A percentile compares a stretch with the other conserved stretches of the same genome.
These are phyloP conservation scores for Lobulomyces angularis DNA, from an alignment of 192 early-diverging fungal species.

Conservation along the genomic window DNA sequence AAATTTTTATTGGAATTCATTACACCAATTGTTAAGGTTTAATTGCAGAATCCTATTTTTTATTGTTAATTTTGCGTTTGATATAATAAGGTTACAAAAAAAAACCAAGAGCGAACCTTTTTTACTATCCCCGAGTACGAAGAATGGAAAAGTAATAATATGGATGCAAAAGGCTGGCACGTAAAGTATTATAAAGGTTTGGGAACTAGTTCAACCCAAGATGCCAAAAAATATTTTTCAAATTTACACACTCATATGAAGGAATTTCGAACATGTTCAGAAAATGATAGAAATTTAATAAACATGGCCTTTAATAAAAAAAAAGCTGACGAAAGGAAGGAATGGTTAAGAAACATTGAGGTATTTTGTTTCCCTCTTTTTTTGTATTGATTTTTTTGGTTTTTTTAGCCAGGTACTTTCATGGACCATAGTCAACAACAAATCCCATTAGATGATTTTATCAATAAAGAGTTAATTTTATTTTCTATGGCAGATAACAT, in stretches of 20 bases:
- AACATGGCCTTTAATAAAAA: conserved; percentile 97
- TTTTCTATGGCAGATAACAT: conserved; percentile 91
- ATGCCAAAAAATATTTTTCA: conserved; percentile 88
- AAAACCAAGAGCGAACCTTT: conserved; percentile 56
- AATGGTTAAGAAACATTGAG: conserved; percentile 69
- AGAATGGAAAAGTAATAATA: conserved; percentile 60
- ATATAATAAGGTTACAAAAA: conserved; percentile 27
- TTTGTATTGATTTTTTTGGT: conserved; percentile 3
- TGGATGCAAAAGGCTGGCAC: conserved; percentile 63
- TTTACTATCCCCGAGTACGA: conserved; percentile 91
- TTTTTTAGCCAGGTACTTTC: conserved; percentile 65
- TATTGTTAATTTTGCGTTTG: conserved; percentile 32
- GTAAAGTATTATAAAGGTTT: conserved; percentile 98
- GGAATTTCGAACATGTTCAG: conserved; percentile 41
- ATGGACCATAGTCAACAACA: conserved; percentile 68
- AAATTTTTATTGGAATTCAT: conserved; percentile 93
- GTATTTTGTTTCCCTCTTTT: conserved; percentile 13
- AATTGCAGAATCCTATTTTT: not conserved
- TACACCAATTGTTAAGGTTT: conserved; percentile 87
- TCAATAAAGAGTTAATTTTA: conserved; percentile 87
- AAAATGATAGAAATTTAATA: conserved; percentile 61
- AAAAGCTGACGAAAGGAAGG: conserved; percentile 86
- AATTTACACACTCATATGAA: conserved; percentile 69
- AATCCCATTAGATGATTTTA: conserved; percentile 79
- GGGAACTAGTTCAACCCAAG: conserved; percentile 70